Conservation (phyloP, 1,139 yeast species). For the Yamadazyma oceani region DNA sequence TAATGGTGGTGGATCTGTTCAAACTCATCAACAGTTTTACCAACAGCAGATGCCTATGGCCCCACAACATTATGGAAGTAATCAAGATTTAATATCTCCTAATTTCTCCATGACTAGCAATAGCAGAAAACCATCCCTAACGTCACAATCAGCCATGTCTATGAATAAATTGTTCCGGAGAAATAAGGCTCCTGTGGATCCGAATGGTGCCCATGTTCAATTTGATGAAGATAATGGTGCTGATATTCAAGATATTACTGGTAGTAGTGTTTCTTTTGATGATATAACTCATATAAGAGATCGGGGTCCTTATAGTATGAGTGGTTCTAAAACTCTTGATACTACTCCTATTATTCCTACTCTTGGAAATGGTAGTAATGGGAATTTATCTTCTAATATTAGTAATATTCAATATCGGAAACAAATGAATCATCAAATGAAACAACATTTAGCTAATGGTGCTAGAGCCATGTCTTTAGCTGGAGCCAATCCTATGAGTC, state of each 20-base stretch:
- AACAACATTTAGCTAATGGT: slow-evolving; percentile 49
- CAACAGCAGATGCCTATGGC: slow-evolving; percentile 8
- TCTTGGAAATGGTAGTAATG: slow-evolving; percentile 27
- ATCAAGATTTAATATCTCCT: slow-evolving; percentile 20
- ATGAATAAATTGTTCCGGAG: slow-evolving; percentile 47
- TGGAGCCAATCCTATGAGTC: slow-evolving; percentile 36
- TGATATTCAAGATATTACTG: slow-evolving; percentile 43
- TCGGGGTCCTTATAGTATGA: slow-evolving; percentile 60
- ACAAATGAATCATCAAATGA: slow-evolving; percentile 67
- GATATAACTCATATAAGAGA: slow-evolving; percentile 65
- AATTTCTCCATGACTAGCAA: slow-evolving; percentile 12
- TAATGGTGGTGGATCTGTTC: slow-evolving; percentile 2
- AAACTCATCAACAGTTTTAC: slow-evolving; percentile 11
- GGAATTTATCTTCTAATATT: slow-evolving; percentile 23
- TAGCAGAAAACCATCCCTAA: slow-evolving; percentile 40
- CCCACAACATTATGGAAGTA: slow-evolving; percentile 5
- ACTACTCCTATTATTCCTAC: slow-evolving; percentile 78
- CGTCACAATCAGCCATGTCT: slow-evolving; percentile 39
- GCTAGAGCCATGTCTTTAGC: slow-evolving; percentile 49
- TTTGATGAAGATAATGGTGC: slow-evolving; percentile 58
- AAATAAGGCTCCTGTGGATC: slow-evolving; percentile 24
- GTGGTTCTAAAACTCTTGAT: slow-evolving; percentile 40
- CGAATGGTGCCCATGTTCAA: slow-evolving; percentile 24
- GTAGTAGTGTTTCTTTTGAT: slow-evolving; percentile 54
- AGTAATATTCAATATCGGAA: slow-evolving; percentile 65